Evolutionary conservation across 1,139 yeast genomes (phyloP).

Genomic region (Barnettozyma hawaiiensis): DNA sequence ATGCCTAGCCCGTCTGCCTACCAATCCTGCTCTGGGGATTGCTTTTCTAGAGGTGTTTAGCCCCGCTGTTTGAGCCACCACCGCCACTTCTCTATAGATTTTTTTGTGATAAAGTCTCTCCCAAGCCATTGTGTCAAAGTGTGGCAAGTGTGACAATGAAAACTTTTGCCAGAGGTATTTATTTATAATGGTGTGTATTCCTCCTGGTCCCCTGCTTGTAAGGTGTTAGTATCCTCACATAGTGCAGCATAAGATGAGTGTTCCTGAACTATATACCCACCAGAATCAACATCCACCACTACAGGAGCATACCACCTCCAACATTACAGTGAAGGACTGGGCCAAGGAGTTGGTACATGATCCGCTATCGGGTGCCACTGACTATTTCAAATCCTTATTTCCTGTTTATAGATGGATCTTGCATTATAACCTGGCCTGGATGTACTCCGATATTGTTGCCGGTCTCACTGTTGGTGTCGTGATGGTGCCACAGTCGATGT

Average conservation of each 20-base stretch:
- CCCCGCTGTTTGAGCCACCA: background rate
- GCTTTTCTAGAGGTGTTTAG: too few relatives aligned
- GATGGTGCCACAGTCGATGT: constrained; percentile 93
- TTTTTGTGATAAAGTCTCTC: background rate
- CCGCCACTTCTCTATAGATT: background rate
- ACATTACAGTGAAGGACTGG: constrained; percentile 41
- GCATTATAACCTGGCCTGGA: constrained; percentile 77
- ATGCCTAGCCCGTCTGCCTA: background rate
- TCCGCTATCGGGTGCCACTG: constrained; percentile 35
- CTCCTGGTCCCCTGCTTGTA: background rate
- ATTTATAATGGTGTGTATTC: background rate
- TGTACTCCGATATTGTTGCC: constrained; percentile 78
- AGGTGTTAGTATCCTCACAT: too few relatives aligned
- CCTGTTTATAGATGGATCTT: constrained; percentile 81
- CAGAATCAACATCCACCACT: constrained; percentile 26
- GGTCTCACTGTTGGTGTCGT: constrained; percentile 93
- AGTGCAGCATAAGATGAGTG: constrained; percentile 7
- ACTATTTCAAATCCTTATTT: constrained; percentile 59
- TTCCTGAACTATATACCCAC: constrained; percentile 10
- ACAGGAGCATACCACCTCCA: constrained; percentile 29
- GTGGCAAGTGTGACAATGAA: constrained; percentile 9
- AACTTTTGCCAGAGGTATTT: background rate
- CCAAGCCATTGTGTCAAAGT: constrained; percentile 9
- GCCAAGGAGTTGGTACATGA: constrained; percentile 32
- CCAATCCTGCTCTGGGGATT: background rate